Evolutionary conservation across 495 filamentous ascomycete genomes (phyloP).

Genomic region (Amphirosellinia nigrospora): DNA sequence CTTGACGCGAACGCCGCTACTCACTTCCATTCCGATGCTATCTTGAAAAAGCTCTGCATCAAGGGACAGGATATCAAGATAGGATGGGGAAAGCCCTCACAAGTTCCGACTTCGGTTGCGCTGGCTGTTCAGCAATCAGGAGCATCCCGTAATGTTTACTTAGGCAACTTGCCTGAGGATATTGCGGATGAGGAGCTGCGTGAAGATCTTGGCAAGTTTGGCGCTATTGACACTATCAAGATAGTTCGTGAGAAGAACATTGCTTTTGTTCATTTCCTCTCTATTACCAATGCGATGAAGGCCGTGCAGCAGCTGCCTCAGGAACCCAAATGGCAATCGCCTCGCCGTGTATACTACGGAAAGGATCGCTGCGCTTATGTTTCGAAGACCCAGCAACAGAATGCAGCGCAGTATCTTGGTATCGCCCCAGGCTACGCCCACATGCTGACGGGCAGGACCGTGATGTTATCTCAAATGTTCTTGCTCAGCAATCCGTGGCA

Average conservation of each 20-base stretch:
- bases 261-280: constrained; percentile 97
- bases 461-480: constrained; percentile 91
- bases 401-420: constrained; percentile 95
- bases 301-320: constrained; percentile 96
- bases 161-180: constrained; percentile 91
- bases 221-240: constrained; percentile 95
- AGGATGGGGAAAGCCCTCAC: constrained; percentile 98
- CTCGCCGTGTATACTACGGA: constrained; percentile 94
- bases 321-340: constrained; percentile 95
- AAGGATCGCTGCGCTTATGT: constrained; percentile 99
- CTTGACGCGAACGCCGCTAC: constrained; percentile 95
- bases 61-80: constrained; percentile 99
- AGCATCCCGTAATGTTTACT: constrained; percentile 96
- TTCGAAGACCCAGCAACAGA: constrained; percentile 99
- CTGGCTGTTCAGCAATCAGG: constrained; percentile 96
- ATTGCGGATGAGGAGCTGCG: constrained; percentile 89
- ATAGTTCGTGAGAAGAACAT: constrained; percentile 98
- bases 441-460: constrained; percentile 92
- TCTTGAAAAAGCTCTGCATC: constrained; percentile 98
- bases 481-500: constrained; percentile 96
- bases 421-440: constrained; percentile 98
- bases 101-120: constrained; percentile 95
- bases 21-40: constrained; percentile 99
- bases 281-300: constrained; percentile 97
- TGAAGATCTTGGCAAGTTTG: constrained; percentile 96